Evolutionary conservation across 345 rosid species (phyloP), one percentile per base, ranked within the genome.

Genomic region (Anacardium occidentale): DNA sequence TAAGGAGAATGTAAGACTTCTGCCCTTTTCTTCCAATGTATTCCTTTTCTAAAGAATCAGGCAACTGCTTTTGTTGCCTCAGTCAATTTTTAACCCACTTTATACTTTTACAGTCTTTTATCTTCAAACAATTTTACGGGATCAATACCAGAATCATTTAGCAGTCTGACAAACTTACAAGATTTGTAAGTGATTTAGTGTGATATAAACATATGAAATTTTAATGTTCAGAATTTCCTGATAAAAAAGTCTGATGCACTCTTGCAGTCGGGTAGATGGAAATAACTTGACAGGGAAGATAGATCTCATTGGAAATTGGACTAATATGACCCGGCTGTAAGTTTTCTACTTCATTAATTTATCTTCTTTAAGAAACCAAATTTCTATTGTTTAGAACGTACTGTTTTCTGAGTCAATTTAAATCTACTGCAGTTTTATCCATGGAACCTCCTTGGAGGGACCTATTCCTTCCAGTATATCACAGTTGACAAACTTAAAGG

Each of bases 401-500:
- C 47, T 8, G 10, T 47, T 62, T 32, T 70, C 62, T 15, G 60
- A 56, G 17, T 25, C 20, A 24, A 29, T 59, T 57, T 34, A 15
- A 64, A 58, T 70, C 5, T 45, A n/a, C 74, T 78, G 59, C 78
- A 95, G 97, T 60, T 81, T 89, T 82, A 66, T 89, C 82, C 93
- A 95, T 71, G 98, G 99, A 26, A 88, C 96, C 62, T 83, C 91
- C 25, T 76, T 92, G 93, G 85, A 82, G 77, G 99, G 99, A 40
- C 97, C 99, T n/a, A 85, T 95, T 72, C 98, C 98, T 50, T 62
- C 90, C 71, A 52, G 78, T 52, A 72, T 89, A 63, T 89, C 97
- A 48, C 66, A 53, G 70, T 74, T 95, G 77, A 81, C 11, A 66
- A 88, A 76, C 56, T 80, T 92, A 70, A 25, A 63, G 0, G 75